phyloP scores from a whole-genome alignment of 257 asterid species.

The Ligustrum vulgare region DNA sequence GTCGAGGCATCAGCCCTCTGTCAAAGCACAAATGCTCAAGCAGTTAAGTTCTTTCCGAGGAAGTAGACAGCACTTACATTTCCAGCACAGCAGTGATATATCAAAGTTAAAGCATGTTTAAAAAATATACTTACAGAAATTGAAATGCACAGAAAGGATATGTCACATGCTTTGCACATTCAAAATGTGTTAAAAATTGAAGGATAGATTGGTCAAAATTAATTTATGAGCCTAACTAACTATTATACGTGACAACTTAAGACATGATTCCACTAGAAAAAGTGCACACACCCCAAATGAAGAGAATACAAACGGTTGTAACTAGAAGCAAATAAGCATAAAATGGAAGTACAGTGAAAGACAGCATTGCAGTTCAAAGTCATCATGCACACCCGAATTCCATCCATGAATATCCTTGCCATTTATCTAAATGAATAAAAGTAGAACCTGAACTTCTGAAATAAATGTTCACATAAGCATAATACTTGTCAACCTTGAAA shows the following conservation, averaged over 20 bases:
- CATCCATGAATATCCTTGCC: neutral
- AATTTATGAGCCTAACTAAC: constrained; percentile 9
- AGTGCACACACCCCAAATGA: neutral
- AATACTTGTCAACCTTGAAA: neutral
- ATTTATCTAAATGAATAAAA: neutral
- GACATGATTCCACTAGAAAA: neutral
- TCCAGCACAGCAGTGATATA: neutral
- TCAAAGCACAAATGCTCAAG: constrained; percentile 27
- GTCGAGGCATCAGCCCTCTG: constrained; percentile 99
- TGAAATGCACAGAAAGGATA: constrained; percentile 14
- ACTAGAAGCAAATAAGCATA: neutral
- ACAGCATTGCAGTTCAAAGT: constrained; percentile 5
- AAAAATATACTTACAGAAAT: neutral
- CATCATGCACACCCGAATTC: constrained; percentile 2
- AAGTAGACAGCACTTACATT: neutral
- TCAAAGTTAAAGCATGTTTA: neutral
- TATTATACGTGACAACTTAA: neutral
- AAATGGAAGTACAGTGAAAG: constrained; percentile 11
- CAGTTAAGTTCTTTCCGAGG: constrained; percentile 11
- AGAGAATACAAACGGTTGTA: neutral
- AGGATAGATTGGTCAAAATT: constrained; percentile 3
- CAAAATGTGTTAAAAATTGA: neutral
- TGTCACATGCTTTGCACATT: neutral
- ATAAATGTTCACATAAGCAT: neutral
- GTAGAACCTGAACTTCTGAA: constrained; percentile 6